Evolutionary conservation across 1,284 basidiomycete genomes (phyloP), one percentile per base, ranked within the genome.

Genomic region (Quambalaria eucalypti): DNA sequence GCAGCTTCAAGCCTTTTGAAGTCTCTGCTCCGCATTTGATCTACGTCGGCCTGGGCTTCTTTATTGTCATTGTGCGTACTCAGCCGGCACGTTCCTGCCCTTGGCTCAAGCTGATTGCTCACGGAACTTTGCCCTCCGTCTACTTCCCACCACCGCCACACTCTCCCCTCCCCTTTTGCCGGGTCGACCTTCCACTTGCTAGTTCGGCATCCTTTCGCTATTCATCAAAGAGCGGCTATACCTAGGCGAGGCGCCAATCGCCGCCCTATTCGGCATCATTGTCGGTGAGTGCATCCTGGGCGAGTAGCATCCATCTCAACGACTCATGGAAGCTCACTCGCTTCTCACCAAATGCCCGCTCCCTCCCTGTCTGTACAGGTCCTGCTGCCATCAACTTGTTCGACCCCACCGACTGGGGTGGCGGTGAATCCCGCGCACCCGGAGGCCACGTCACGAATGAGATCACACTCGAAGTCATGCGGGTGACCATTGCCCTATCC

Each of bases 241-340:
- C 74, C 85, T 97, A 60, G 95, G 95, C 64, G 95, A 98, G 81
- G 91, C 95, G 4, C 90, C 88, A 64, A 87, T 90, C 81, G 91
- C 95, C 2, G 95, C 95, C 64, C 76, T 92, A 33, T 91, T 96
- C 67, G 92, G 93, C 26, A 88, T 97, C 72, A 87, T 93, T 62
- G 86, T 97, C 60, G 78, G 74, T 68, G 23, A 25, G 31, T 49
- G 31, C 12, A 39, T 6, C 29, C 21, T 50, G 40, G 7, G 9
- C 28, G 36, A 39, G 16, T 5, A 21, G 36, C 16, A 5, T 39
- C 3, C 36, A 39, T 39, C 10, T 4, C 7, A 23, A 36, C 33
- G 33, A 9, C 33, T 36, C 33, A 36, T n/a, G 9, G n/a, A n/a
- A n/a, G 3, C 47, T 21, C 21, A 9, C 38, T n/a, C 5, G 2